phyloP scores from a whole-genome alignment of 108 stramenopile genomes.

The Nannochloropsis granulata region DNA sequence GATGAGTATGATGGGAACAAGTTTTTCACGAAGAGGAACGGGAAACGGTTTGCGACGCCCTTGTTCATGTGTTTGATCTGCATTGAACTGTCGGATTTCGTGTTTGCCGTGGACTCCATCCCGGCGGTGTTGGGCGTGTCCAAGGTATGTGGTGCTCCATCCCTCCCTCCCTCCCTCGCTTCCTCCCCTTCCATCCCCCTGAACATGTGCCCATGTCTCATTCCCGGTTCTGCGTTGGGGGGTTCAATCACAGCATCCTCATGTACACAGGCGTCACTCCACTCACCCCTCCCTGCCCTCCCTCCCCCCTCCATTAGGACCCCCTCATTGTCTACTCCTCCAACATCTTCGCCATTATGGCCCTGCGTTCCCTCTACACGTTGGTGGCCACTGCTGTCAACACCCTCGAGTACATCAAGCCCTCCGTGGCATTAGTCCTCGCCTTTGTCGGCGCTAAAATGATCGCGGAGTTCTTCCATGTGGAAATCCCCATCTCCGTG shows the following conservation, averaged over 20 bases:
- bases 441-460: conserved; percentile 82
- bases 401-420: conserved; percentile 74
- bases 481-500: conserved; percentile 15
- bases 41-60: conserved; percentile 68
- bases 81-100: conserved; percentile 82
- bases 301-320: conserved; percentile 37
- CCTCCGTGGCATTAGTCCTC: conserved; percentile 71
- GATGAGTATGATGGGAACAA: conserved; percentile 63
- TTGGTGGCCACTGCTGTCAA: conserved; percentile 73
- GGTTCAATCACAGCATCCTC: not conserved
- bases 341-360: conserved; percentile 92
- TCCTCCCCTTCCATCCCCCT: not conserved
- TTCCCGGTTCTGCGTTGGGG: not conserved
- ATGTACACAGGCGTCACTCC: not conserved
- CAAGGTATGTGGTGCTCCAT: conserved; percentile 20
- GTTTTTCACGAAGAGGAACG: conserved; percentile 60
- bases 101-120: conserved; percentile 89
- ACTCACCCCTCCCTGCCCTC: not conserved
- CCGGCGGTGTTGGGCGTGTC: conserved; percentile 89
- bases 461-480: conserved; percentile 52
- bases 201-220: not conserved
- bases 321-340: conserved; percentile 80
- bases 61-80: conserved; percentile 80
- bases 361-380: conserved; percentile 75
- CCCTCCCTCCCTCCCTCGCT: too few relatives aligned